phyloP scores from a whole-genome alignment of 148 eudicot species.

The Rhododendron ovatum region DNA sequence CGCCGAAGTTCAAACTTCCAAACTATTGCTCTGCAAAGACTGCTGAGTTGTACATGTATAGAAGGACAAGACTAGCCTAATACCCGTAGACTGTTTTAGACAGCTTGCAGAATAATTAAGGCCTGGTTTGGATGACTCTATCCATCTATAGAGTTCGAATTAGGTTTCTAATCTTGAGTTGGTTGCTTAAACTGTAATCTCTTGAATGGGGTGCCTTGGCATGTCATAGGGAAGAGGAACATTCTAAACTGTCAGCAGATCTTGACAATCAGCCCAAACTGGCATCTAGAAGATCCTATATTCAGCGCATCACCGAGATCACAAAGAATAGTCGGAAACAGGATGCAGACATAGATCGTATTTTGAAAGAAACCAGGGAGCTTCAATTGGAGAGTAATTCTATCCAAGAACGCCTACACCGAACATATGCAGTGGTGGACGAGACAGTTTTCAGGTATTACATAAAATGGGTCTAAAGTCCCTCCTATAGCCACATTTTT shows the following conservation, averaged over 20 bases:
- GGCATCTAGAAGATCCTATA: constrained; percentile 56
- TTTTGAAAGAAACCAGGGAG: constrained; percentile 68
- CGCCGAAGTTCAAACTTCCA: background rate
- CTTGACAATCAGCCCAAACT: constrained; percentile 46
- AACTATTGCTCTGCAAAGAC: background rate
- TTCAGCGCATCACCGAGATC: constrained; percentile 55
- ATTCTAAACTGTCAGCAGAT: constrained; percentile 33
- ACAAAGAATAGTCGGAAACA: constrained; percentile 74
- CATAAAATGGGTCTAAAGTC: background rate
- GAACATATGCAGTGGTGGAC: constrained; percentile 62
- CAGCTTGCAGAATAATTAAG: background rate
- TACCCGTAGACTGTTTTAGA: background rate
- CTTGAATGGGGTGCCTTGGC: constrained; percentile 1
- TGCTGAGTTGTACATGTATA: background rate
- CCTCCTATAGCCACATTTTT: background rate
- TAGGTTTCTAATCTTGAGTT: background rate
- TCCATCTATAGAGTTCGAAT: background rate
- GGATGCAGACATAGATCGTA: constrained; percentile 53
- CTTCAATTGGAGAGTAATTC: constrained; percentile 71
- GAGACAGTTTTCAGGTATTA: constrained; percentile 57
- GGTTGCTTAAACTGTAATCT: background rate
- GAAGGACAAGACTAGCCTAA: background rate
- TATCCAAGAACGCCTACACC: constrained; percentile 65
- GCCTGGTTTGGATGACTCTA: background rate
- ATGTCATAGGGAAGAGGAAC: constrained; percentile 51